Base-by-base conservation (phyloP, 2,329 filamentous ascomycete genomes). In the Sclerotinia spermophila region DNA sequence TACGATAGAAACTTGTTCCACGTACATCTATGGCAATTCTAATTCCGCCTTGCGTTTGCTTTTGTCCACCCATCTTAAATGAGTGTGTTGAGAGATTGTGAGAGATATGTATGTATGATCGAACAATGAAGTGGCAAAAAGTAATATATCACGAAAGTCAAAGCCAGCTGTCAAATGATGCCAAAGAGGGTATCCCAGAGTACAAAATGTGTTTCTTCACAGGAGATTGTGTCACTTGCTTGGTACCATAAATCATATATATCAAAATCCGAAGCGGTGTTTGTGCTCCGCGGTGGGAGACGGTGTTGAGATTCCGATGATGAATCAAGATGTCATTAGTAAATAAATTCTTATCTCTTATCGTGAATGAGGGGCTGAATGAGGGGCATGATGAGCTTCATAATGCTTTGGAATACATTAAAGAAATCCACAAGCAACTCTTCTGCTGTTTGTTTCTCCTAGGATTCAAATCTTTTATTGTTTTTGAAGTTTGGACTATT, bases 21-120 rank as follows among this genome's bases (percentile, higher is more conserved):
- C 76, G 71, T 61, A 76, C 75, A 74, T 76, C 75, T 48, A 94
- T 94, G 75, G 91, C 90, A 75, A 94, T 93, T 78, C 90, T 89
- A 76, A 93, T 89, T 71, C 68, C 68, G 48, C 90, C 90, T 73
- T 87, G 73, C 73, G 71, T 51, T 53, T 70, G 69, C 27, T n/a
- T 64, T 68, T 75, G 74, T 61, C 70, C 68, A 3, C 48, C 68
- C 59, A 69, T 69, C 27, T 56, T 69, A 21, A 68, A 42, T 40
- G n/a, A 62, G 71, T 75, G 76, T 76, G 30, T 71, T 73, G 58
- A 59, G 60, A 30, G 59, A 59, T 15, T 42, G 42, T 38, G 38
- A n/a, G 48, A 44, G 65, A 33, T 35, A 21, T 53, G 17, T 35
- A 21, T 53, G 17, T 68, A n/a, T 21, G 33, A 58, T 59, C 27